phyloP scores from a whole-genome alignment of 176 grass and related monocot species.

The Eleusine coracana region DNA sequence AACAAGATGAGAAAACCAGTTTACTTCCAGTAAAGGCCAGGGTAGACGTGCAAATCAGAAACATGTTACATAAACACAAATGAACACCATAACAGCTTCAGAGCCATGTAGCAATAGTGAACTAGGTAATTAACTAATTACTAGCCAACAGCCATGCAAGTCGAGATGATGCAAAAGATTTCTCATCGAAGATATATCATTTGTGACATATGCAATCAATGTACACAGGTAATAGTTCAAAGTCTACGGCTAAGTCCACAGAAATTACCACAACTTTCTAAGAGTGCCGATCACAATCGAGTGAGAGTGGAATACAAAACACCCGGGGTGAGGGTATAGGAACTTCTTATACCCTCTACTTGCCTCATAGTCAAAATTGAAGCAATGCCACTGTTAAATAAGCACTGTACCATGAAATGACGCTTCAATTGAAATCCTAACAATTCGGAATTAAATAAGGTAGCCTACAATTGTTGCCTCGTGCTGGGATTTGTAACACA shows the following conservation, averaged over 20 bases:
- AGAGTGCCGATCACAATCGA: neutral
- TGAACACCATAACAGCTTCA: neutral
- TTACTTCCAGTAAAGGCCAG: conserved; percentile 1
- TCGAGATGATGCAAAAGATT: neutral
- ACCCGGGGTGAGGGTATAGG: neutral
- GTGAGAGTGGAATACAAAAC: neutral
- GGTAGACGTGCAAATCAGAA: conserved; percentile 3
- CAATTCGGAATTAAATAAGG: neutral
- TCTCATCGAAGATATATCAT: neutral
- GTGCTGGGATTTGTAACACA: neutral
- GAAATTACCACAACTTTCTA: conserved; percentile 1
- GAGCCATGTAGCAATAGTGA: neutral
- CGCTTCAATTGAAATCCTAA: neutral
- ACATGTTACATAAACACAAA: neutral
- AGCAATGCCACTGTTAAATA: neutral
- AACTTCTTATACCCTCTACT: neutral
- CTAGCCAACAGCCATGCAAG: neutral
- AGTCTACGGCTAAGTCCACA: neutral
- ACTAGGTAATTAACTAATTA: neutral
- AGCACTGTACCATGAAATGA: neutral
- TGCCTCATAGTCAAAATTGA: neutral
- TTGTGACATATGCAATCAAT: neutral
- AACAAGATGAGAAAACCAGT: neutral
- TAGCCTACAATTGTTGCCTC: neutral
- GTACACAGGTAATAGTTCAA: neutral